phyloP scores from a whole-genome alignment of 495 filamentous ascomycete genomes.

The Clavariopsis aquatica region DNA sequence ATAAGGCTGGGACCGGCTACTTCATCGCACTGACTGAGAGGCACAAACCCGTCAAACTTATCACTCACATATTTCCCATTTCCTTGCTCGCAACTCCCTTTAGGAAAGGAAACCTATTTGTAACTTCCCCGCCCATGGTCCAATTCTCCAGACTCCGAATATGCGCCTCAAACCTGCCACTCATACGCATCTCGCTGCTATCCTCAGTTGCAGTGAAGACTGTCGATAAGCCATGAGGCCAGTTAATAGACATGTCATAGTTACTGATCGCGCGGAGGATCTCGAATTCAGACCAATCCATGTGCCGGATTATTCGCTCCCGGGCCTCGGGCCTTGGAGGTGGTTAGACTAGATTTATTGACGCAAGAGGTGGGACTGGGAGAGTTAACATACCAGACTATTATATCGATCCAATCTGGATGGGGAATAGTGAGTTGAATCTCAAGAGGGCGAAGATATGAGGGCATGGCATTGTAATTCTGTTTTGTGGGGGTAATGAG shows the following conservation, averaged over 20 bases:
- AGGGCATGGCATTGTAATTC: slow-evolving; percentile 2
- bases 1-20: too few relatives aligned
- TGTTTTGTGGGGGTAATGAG: background rate
- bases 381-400: background rate
- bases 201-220: background rate
- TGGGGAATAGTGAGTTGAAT: background rate
- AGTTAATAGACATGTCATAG: slow-evolving; percentile 2
- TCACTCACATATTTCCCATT: background rate
- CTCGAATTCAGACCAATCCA: slow-evolving; percentile 7
- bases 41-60: background rate
- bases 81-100: background rate
- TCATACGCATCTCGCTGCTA: background rate
- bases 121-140: background rate
- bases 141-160: background rate
- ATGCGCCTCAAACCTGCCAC: background rate
- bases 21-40: too few relatives aligned
- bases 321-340: slow-evolving; percentile 9
- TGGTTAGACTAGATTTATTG: background rate
- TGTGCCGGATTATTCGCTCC: background rate
- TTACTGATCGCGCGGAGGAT: background rate
- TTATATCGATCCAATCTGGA: slow-evolving; percentile 2
- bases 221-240: background rate
- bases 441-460: background rate
- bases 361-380: background rate
- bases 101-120: background rate